Evolutionary conservation across 169 alveolate genomes (phyloP), one percentile per base, ranked within the genome.

Genomic region (Plasmodium berghei): DNA sequence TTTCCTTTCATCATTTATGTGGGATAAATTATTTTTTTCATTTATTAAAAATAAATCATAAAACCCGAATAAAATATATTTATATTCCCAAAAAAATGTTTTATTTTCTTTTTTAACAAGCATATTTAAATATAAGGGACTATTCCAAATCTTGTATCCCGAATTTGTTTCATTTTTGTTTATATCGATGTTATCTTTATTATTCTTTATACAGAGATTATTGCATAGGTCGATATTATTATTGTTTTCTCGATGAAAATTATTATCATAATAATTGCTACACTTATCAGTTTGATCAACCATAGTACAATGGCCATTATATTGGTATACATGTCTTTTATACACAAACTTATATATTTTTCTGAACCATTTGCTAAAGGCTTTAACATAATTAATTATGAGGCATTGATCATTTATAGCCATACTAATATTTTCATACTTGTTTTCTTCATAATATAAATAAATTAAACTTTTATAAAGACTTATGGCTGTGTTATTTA

Each of bases 11-110:
- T 83, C 85, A 58, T 49, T 83, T 61, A 28, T 28, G 10, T 48
- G 64, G 4, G 45, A 22, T 42, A 20, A 16, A 20, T n/a, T 26
- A 46, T 49, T 83, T 67, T 66, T 67, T 45, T 69, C 56, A 34
- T 69, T 83, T 9, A 83, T 83, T 83, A 83, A 67, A 58, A 55
- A 58, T 45, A 83, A 20, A 26, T 83, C 90, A 49, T 83, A 83
- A 66, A 83, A 83, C 5, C 90, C 90, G 62, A 83, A 83, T 0
- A 83, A 42, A 61, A 83, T 83, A 45, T 67, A 83, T 28, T 69
- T 83, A 54, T 40, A 83, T 46, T 83, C 90, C 28, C 46, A 67
- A 56, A 77, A 77, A 59, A 20, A 64, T 45, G 85, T 67, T 61
- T 83, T 83, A 9, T 12, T 52, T 3, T 67, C 64, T 52, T 52